Conservation (phyloP, 2,329 filamentous ascomycete species). For the Alternaria metachromatica region DNA sequence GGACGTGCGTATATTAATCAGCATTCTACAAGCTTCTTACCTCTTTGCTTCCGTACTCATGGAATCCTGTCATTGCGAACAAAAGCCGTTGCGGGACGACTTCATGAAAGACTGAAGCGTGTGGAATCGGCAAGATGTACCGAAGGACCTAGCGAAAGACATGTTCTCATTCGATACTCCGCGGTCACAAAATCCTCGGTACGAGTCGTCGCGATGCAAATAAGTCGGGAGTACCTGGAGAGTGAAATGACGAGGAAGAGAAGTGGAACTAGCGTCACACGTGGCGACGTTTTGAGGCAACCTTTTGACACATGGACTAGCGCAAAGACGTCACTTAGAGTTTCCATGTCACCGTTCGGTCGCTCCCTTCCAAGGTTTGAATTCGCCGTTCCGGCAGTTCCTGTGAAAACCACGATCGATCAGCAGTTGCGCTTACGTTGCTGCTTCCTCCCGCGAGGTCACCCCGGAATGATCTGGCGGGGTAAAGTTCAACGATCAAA, state of each 20-base stretch:
- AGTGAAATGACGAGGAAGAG: not conserved
- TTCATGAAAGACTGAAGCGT: not conserved
- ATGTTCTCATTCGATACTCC: too few species aligned
- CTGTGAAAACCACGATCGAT: not conserved
- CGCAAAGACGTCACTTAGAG: not conserved
- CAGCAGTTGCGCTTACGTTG: not conserved
- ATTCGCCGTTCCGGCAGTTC: not conserved
- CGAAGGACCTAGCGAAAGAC: not conserved
- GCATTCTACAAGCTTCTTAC: too few species aligned
- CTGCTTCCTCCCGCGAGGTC: too few species aligned
- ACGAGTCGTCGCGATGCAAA: not conserved
- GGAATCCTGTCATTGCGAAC: too few species aligned
- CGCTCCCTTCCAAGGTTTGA: not conserved
- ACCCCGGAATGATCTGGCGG: not conserved
- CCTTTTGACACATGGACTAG: not conserved
- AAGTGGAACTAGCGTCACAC: not conserved
- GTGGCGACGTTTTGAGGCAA: not conserved
- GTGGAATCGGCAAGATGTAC: not conserved
- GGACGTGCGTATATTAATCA: too few species aligned
- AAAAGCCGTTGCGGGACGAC: too few species aligned
- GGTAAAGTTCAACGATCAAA: not conserved
- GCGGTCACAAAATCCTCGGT: not conserved
- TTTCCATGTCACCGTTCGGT: not conserved
- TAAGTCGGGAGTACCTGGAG: not conserved
- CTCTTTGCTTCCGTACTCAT: too few species aligned